Evolutionary conservation across 148 eudicot species (phyloP), one percentile per base, ranked within the genome.

Genomic region (Persicaria maculosa): DNA sequence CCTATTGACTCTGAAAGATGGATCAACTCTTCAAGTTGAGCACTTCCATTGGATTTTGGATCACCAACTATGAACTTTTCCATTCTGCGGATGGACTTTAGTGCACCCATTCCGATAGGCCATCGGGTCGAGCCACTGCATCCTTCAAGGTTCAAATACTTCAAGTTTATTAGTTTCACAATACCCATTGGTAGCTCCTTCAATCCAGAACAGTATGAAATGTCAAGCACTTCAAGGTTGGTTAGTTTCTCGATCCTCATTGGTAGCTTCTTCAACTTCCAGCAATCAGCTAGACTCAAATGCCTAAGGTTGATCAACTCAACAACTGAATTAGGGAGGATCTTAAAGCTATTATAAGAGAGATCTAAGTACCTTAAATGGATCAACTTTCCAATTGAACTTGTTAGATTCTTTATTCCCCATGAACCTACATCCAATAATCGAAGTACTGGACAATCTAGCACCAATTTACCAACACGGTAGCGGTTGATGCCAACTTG

Each of bases 381-480:
- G 15, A 54, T 44, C 47, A 76, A 46, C 36, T 47, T 71, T 14
- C 77, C 71, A 2, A 79, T 79, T 7, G 86, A 76, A 44, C 20
- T 53, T 19, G 84, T 78, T 52, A 78, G 15, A 68, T 8, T 19
- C 5, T 22, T 10, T 5, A 76, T 0, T 11, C 68, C 71, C 45
- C 45, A 50, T 1, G 17, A 0, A 12, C 31, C 10, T 14, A 80
- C 7, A 70, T 78, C 78, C 75, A 79, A 47, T 58, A 65, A 55
- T 1, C 80, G 74, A 43, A 84, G 54, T 25, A 55, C n/a, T 6
- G 71, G 53, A 25, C 77, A 76, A 3, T 22, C 73, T 2, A 74
- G 73, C 36, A 58, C 64, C 25, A 58, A 6, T 17, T 58, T 58
- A 19, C 7, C 11, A 58, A 17, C 64, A 19, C 31, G 4, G 20